Conservation (phyloP, 352 stramenopile species). For the Blastocystis sp. region DNA sequence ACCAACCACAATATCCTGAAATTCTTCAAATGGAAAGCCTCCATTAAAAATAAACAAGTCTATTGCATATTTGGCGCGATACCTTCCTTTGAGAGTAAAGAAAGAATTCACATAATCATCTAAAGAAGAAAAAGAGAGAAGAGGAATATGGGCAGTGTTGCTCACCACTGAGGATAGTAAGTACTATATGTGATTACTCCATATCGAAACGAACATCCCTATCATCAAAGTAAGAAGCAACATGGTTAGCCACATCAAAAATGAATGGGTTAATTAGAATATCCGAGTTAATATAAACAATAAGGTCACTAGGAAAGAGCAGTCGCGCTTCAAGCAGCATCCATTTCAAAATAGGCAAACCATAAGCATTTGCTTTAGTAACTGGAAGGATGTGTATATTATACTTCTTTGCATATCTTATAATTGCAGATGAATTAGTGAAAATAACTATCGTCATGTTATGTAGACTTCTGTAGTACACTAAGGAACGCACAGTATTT, state of each 20-base stretch:
- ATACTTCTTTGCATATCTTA: too few species aligned
- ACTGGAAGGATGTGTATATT: too few species aligned
- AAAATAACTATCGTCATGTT: too few species aligned
- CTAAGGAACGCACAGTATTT: too few species aligned
- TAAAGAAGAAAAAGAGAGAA: background rate
- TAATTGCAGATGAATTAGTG: too few species aligned
- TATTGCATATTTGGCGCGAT: background rate
- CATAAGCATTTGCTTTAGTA: background rate
- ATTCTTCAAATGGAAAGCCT: background rate
- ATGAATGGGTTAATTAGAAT: background rate
- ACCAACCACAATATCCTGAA: background rate
- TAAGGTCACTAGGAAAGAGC: background rate
- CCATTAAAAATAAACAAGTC: background rate
- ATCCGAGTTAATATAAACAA: background rate
- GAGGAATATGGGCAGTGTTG: background rate
- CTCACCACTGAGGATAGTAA: background rate
- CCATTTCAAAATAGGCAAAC: background rate
- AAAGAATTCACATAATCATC: background rate
- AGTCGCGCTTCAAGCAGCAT: background rate
- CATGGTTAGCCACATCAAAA: background rate
- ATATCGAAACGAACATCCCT: background rate
- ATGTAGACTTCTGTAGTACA: too few species aligned
- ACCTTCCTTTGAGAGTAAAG: background rate
- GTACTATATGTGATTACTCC: background rate
- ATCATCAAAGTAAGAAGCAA: background rate